Percentiles rank a stretch among this genome's conserved stretches.
phyloP scores from a whole-genome alignment of 371 early-diverging fungal genomes.

The Syncephalastrum racemosum region DNA sequence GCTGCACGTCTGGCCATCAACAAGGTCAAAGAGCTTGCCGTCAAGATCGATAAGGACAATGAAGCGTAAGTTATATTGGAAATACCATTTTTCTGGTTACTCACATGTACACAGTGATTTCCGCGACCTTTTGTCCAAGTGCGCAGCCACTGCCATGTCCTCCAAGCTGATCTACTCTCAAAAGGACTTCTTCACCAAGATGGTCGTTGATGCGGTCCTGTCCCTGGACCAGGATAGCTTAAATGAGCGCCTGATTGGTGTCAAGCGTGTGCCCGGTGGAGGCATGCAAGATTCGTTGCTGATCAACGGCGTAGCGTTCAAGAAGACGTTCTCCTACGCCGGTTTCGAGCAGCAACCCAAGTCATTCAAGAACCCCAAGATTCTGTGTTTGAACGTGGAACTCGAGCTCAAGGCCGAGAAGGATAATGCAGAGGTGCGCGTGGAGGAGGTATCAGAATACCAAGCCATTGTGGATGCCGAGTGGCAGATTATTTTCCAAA shows the following conservation, averaged over 20 bases:
- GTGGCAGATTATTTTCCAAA: slow-evolving; percentile 99
- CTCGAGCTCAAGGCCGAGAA: slow-evolving; percentile 99
- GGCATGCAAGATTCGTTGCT: slow-evolving; percentile 98
- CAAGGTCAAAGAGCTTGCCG: slow-evolving; percentile 86
- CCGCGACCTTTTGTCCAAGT: slow-evolving; percentile 90
- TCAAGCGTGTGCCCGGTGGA: slow-evolving; percentile 99
- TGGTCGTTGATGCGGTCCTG: slow-evolving; percentile 98
- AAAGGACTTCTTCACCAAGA: slow-evolving; percentile 96
- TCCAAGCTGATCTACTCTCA: slow-evolving; percentile 98
- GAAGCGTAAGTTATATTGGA: slow-evolving; percentile 54
- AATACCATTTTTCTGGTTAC: not conserved
- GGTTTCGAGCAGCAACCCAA: slow-evolving; percentile 99
- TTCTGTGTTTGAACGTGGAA: slow-evolving; percentile 97
- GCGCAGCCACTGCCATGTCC: slow-evolving; percentile 98
- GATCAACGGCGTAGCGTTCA: slow-evolving; percentile 99
- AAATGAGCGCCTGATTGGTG: slow-evolving; percentile 94
- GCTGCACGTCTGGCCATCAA: slow-evolving; percentile 84
- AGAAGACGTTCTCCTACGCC: slow-evolving; percentile 99
- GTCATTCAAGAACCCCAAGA: slow-evolving; percentile 91
- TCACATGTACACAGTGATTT: slow-evolving; percentile 58
- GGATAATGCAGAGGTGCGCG: slow-evolving; percentile 99
- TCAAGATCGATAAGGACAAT: slow-evolving; percentile 74
- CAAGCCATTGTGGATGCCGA: slow-evolving; percentile 99
- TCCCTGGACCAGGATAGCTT: slow-evolving; percentile 90
- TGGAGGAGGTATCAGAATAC: slow-evolving; percentile 96